Base-by-base conservation (phyloP, 225 moss, liverwort and hornwort genomes). In the Lunularia cruciata region DNA sequence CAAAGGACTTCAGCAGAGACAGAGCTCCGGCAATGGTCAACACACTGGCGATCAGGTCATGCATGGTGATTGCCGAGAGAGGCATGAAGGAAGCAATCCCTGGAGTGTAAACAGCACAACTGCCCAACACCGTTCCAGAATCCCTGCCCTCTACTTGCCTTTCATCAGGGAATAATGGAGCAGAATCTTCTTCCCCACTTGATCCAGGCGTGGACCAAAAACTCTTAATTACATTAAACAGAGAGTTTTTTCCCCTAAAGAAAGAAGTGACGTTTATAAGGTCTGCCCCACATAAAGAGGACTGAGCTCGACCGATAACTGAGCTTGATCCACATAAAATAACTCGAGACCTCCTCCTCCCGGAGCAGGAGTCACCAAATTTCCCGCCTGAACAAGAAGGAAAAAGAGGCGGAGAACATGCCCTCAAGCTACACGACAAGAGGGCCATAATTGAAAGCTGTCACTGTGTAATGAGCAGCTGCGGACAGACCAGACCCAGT, bases 1-100 rank as follows among this genome's bases (percentile, higher is more conserved):
- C 88, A 74, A 95, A 95, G 57, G 87, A 72, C 34, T 85, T 84
- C 60, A 95, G 36, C 39, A 85, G 70, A 5, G 72, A 72, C 57
- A 92, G 67, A 22, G 95, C 95, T 18, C 81, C 85, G 27, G 48
- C 76, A 37, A 87, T 57, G 45, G 92, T 90, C 38, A 76, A 48
- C 30, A 72, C 52, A 47, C 85, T 83, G 13, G 70, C 87, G 43
- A 85, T 38, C 35, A 85, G 53, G 71, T 95, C 92, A 14, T 79
- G 46, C 69, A 70, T 75, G 8, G 77, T 76, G 28, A 78, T 46
- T 23, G 61, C 53, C 56, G 52, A 68, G 15, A 60, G 34, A 0
- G 63, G 71, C 34, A 69, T 53, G 53, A 73, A n/a, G 18, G 76
- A 34, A 42, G 72, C 69, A 58, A 72, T 40, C 22, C 74, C 81